A percentile compares a stretch with the other conserved stretches of the same genome.
Conservation (phyloP, 257 asterid genomes). For the Solanum arcanum region DNA sequence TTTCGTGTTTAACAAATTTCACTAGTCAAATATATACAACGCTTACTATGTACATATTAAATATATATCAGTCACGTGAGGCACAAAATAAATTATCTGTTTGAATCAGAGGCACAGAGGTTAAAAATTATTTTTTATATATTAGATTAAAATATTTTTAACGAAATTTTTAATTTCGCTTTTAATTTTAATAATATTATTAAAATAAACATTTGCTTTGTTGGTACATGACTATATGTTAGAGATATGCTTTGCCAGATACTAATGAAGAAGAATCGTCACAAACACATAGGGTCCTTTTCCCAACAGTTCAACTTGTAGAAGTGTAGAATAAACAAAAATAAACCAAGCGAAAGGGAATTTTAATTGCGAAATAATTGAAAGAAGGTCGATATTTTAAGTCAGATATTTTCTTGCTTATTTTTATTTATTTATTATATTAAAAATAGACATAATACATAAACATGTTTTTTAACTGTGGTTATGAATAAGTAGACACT, state of each 20-base stretch:
- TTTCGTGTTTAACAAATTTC: neutral
- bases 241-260: neutral
- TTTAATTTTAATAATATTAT: no score
- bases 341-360: neutral
- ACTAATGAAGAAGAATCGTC: neutral
- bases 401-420: no score
- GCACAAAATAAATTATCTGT: neutral
- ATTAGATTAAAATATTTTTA: no score
- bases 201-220: neutral
- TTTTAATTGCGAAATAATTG: no score
- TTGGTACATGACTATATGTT: neutral
- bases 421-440: no score
- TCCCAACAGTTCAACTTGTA: neutral
- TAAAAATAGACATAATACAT: no score
- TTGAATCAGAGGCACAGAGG: neutral
- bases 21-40: neutral
- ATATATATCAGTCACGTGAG: neutral
- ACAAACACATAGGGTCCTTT: neutral
- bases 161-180: fast-evolving
- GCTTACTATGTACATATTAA: neutral
- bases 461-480: no score
- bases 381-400: no score
- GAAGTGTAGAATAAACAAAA: neutral
- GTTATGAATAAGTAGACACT: no score
- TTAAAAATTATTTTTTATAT: no score